Base-by-base conservation (phyloP, 306 rosid species). In the Dalbergia cultrata region DNA sequence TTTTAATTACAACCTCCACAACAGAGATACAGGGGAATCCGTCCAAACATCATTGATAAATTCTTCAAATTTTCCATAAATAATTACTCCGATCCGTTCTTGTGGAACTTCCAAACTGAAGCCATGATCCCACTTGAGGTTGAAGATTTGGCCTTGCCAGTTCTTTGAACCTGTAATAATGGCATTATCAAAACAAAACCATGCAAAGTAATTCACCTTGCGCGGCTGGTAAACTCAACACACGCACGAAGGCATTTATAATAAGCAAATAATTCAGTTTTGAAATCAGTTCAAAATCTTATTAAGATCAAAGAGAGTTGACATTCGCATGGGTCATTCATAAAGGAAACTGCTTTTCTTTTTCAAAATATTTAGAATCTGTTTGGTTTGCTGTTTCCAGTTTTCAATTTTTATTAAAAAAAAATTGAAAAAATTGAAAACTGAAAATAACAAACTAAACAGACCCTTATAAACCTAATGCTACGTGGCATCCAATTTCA, bases 101-200 rank as follows among this genome's bases (percentile, higher is more conserved):
- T 73, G 35, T 85, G 81, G 10, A 85, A 85, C 75, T 44, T 85
- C 88, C 74, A 78, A 81, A 85, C 86, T 44, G 86, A 85, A 81
- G 86, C 86, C 79, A 85, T 18, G 60, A 85, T 77, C 18, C 67
- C 83, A 21, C 16, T 77, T 13, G 63, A 61, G 33, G 13, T 67
- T 41, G 85, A 73, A 81, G 83, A 44, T 57, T 85, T 85, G 2
- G 86, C 13, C 11, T 73, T 85, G 60, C 41, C 21, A 13, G 13
- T 5, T 19, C 44, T 13, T 47, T 72, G 78, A 12, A 60, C 83
- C 88, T 81, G 70, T 11, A 77, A 11, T 11, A 77, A 11, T 61
- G 16, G 53, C 10, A 10, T 47, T 47, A 68, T 13, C 59, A 62
- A 44, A 47, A 14, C 34, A 33, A 22, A 31, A 1, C 7, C 37